Conservation (phyloP, 345 rosid genomes). For the Brassica juncea region DNA sequence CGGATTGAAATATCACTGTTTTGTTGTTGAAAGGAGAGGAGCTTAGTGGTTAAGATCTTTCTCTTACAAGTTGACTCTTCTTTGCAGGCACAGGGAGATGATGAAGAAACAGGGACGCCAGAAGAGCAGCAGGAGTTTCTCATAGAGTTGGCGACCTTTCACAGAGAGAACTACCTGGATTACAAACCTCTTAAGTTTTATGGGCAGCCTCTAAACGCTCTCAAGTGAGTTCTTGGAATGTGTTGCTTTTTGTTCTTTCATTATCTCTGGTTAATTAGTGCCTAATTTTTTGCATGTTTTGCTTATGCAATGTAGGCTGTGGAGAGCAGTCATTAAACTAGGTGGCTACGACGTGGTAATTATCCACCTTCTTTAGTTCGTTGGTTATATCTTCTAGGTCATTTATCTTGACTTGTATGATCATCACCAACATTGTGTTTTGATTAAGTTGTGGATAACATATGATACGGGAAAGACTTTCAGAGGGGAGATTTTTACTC, state of each 20-base stretch:
- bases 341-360: slow-evolving; percentile 94
- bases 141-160: slow-evolving; percentile 69
- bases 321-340: slow-evolving; percentile 73
- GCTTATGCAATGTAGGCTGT: slow-evolving; percentile 54
- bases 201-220: slow-evolving; percentile 68
- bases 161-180: slow-evolving; percentile 58
- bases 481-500: neutral
- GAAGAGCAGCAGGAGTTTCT: slow-evolving; percentile 66
- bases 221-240: slow-evolving; percentile 57
- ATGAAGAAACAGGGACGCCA: slow-evolving; percentile 61
- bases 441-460: slow-evolving; percentile 9
- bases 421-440: neutral
- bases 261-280: slow-evolving; percentile 4
- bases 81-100: slow-evolving; percentile 54
- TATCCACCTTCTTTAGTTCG: slow-evolving; percentile 10
- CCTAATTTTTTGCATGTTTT: slow-evolving; percentile 28
- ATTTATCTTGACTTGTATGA: slow-evolving; percentile 4
- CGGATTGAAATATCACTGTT: neutral
- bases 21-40: neutral
- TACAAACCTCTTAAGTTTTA: slow-evolving; percentile 80
- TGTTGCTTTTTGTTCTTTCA: slow-evolving; percentile 25
- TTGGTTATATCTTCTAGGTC: slow-evolving; percentile 11
- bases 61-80: slow-evolving; percentile 22
- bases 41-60: neutral
- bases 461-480: slow-evolving; percentile 13